These are phyloP conservation scores for Reutealis trisperma DNA, from an alignment of 345 rosid species.

Conservation along the genomic window DNA sequence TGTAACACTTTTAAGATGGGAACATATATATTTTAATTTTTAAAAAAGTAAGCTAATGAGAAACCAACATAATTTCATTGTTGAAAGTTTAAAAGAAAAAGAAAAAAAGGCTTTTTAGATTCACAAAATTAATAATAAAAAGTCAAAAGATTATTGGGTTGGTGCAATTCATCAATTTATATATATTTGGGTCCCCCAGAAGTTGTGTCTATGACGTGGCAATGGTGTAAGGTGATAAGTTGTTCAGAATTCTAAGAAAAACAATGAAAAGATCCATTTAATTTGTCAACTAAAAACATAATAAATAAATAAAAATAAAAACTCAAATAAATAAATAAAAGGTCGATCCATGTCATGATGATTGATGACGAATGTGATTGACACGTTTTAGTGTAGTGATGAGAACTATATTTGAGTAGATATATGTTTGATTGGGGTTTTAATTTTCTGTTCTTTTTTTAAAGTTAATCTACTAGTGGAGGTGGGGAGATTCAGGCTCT, in stretches of 20 bases:
- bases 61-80: too few relatives aligned
- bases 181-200: neutral
- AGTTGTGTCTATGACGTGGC: neutral
- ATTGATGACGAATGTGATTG: conserved; percentile 9
- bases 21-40: too few relatives aligned
- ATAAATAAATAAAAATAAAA: neutral
- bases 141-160: neutral
- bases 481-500: too few relatives aligned
- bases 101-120: too few relatives aligned
- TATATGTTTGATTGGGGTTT: neutral
- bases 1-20: too few relatives aligned
- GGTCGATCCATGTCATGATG: neutral
- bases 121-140: too few relatives aligned
- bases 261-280: conserved; percentile 3
- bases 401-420: neutral
- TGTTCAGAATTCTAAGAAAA: neutral
- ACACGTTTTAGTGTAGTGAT: neutral
- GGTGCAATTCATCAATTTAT: neutral
- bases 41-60: too few relatives aligned
- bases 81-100: too few relatives aligned
- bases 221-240: conserved; percentile 1
- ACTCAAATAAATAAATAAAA: neutral
- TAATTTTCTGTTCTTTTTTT: too few relatives aligned
- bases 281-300: neutral
- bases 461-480: too few relatives aligned